These are phyloP conservation scores for Cyclanthera cordifolia DNA, from an alignment of 306 rosid genomes.

Conservation along the genomic window DNA sequence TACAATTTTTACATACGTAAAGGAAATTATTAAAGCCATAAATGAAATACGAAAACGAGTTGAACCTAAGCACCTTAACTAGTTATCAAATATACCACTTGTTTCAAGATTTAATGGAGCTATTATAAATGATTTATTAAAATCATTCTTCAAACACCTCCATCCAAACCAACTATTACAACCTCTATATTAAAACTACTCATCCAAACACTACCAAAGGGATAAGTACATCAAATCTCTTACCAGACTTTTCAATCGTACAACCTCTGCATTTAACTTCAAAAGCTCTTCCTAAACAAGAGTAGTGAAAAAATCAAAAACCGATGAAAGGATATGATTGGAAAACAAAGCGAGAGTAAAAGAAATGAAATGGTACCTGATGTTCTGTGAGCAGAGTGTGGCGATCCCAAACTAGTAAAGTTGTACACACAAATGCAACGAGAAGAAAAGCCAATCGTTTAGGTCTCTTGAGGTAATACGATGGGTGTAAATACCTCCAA, in stretches of 20 bases:
- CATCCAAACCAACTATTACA: too few relatives aligned
- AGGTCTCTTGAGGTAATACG: constrained; percentile 83
- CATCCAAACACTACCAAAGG: too few relatives aligned
- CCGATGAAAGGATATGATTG: constrained; percentile 1
- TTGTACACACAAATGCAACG: constrained; percentile 50
- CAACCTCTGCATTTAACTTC: constrained; percentile 37
- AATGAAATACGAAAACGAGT: neutral
- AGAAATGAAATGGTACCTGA: constrained; percentile 38
- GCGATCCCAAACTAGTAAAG: constrained; percentile 81
- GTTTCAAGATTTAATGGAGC: too few relatives aligned
- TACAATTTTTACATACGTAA: neutral
- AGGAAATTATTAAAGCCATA: neutral
- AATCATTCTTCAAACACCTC: too few relatives aligned
- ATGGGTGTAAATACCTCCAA: constrained; percentile 65
- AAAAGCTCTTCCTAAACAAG: constrained; percentile 54
- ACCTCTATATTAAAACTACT: too few relatives aligned
- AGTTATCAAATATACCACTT: too few relatives aligned
- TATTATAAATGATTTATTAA: too few relatives aligned
- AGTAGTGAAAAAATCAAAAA: constrained; percentile 15
- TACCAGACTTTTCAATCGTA: constrained; percentile 48
- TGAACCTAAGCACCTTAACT: constrained; percentile 2
- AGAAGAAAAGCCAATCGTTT: constrained; percentile 79
- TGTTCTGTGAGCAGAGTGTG: constrained; percentile 74
- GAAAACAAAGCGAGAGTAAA: neutral
- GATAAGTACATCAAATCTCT: constrained; percentile 18